Evolutionary conservation across 495 filamentous ascomycete species (phyloP).

Genomic region (Xylaria grammica): DNA sequence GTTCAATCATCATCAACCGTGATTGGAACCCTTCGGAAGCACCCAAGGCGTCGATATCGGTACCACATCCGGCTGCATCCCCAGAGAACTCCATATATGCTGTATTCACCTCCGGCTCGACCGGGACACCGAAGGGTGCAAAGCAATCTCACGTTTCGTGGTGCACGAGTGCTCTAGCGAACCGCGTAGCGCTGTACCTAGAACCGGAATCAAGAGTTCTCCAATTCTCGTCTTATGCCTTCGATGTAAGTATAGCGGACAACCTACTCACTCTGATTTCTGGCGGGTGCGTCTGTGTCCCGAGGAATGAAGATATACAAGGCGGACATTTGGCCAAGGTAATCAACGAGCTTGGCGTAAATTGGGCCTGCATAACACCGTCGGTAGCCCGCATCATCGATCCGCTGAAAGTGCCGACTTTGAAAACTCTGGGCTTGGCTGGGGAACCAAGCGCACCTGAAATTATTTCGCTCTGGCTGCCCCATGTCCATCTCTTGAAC

Average conservation of each 20-base stretch:
- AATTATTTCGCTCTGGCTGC: slow-evolving; percentile 5
- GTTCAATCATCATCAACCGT: neutral
- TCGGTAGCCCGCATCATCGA: slow-evolving; percentile 29
- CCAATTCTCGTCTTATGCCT: slow-evolving; percentile 65
- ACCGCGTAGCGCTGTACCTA: slow-evolving; percentile 32
- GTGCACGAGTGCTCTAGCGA: slow-evolving; percentile 1
- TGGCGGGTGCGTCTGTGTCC: slow-evolving; percentile 68
- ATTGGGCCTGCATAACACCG: slow-evolving; percentile 34
- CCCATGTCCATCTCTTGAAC: neutral
- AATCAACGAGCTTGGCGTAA: slow-evolving; percentile 31
- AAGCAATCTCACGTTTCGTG: slow-evolving; percentile 34
- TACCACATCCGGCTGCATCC: neutral
- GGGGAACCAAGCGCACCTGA: slow-evolving; percentile 27
- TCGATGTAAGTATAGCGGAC: slow-evolving; percentile 62
- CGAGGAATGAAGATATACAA: slow-evolving; percentile 54
- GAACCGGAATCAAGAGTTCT: slow-evolving; percentile 50
- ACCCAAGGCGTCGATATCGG: neutral
- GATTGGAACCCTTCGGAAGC: neutral
- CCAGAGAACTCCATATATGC: slow-evolving; percentile 1
- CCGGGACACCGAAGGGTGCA: slow-evolving; percentile 35
- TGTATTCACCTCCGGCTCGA: slow-evolving; percentile 1
- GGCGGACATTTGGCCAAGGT: slow-evolving; percentile 33
- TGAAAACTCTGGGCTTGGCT: slow-evolving; percentile 33
- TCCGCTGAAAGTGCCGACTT: slow-evolving; percentile 34
- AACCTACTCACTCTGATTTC: slow-evolving; percentile 58